Evolutionary conservation across 148 eudicot genomes (phyloP).

Genomic region (Camellia sinensis): DNA sequence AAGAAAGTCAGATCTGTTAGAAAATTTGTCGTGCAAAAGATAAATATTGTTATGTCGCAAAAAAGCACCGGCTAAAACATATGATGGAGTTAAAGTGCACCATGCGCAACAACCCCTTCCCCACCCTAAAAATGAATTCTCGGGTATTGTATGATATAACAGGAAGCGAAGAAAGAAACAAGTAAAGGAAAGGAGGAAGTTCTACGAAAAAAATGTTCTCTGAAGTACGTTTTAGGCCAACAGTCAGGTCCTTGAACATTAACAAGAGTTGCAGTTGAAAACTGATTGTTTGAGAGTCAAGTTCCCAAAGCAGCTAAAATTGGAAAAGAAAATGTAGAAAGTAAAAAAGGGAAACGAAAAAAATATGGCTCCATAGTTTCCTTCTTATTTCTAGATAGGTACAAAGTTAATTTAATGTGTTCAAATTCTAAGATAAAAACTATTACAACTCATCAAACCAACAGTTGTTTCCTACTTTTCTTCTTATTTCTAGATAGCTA

Average conservation of each 20-base stretch:
- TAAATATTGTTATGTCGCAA: neutral
- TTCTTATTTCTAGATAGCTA: neutral
- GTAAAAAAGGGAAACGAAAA: neutral
- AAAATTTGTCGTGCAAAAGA: neutral
- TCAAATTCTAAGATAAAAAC: neutral
- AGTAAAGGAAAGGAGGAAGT: neutral
- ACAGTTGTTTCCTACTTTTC: too few relatives aligned
- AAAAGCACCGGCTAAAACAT: neutral
- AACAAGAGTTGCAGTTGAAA: neutral
- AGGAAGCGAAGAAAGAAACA: neutral
- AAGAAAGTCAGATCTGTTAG: constrained; percentile 5
- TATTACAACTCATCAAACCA: neutral
- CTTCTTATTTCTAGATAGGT: neutral
- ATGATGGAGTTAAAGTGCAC: neutral
- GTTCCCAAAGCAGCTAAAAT: neutral
- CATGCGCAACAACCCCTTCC: neutral
- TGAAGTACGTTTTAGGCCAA: neutral
- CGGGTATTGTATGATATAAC: neutral
- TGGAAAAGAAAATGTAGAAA: neutral
- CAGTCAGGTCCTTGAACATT: neutral
- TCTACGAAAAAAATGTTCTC: neutral
- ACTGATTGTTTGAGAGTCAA: neutral
- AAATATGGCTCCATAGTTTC: neutral
- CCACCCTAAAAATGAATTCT: neutral
- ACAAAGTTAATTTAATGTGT: neutral